These are phyloP conservation scores for Hirsutella minnesotensis DNA, from an alignment of 2,329 filamentous ascomycete species.

Conservation along the genomic window DNA sequence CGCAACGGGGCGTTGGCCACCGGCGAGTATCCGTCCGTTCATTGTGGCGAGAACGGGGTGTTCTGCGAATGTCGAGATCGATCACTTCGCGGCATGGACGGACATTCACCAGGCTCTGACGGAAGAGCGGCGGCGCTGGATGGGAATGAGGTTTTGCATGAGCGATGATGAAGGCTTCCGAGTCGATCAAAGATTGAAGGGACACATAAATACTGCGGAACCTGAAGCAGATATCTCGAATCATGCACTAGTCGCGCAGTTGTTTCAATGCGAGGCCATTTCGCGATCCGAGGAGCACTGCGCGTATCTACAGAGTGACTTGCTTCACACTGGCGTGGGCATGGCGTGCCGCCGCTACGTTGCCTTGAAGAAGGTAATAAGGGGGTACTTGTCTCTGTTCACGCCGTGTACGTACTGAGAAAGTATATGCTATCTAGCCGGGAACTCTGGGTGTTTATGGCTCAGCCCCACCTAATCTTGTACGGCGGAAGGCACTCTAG, in stretches of 20 bases:
- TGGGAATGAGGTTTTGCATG: not conserved
- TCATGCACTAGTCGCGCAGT: not conserved
- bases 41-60: slow-evolving; percentile 11
- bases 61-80: not conserved
- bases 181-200: not conserved
- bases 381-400: no score
- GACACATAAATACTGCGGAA: not conserved
- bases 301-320: not conserved
- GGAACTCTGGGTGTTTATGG: no score
- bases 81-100: not conserved
- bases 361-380: no score
- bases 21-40: slow-evolving; percentile 42
- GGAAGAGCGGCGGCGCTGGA: not conserved
- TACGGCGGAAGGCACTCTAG: no score
- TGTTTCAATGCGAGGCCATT: not conserved
- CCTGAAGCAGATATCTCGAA: not conserved
- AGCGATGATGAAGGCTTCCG: not conserved
- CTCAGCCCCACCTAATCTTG: no score
- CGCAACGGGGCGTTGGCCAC: slow-evolving; percentile 55
- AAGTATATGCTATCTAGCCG: no score
- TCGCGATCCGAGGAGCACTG: not conserved
- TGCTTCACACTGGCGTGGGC: not conserved
- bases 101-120: not conserved
- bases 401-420: no score
- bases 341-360: not conserved